Base-by-base conservation (phyloP, 176 grass and related monocot species). In the Raddia guianensis region DNA sequence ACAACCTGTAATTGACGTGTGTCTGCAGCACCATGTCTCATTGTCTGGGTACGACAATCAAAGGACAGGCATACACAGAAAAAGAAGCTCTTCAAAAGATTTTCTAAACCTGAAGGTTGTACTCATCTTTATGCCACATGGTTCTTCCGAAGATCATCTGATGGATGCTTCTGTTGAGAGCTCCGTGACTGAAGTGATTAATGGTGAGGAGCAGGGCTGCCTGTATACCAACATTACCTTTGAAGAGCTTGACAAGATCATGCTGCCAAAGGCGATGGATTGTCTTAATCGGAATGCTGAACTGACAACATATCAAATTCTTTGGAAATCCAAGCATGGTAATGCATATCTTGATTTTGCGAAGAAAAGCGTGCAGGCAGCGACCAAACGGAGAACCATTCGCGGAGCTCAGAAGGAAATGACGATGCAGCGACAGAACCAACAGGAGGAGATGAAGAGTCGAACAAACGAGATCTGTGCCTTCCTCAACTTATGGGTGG, bases 251-350 rank as follows among this genome's bases (percentile, higher is more conserved):
- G 48, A 53, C 37, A 48, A 78, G 15, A 66, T 66, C 6, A 51
- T 78, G 76, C 2, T 66, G 2, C 8, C 76, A 78, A 78, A 51
- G 32, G 76, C 76, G 0, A 11, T 59, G 57, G 65, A 80, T 58
- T 69, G 10, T 13, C 47, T 80, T 21, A 2, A 2, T 4, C 51
- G 59, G n/a, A 80, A 80, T 19, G 18, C 19, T 0, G 42, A 80
- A 70, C 65, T 13, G 0, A 12, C 42, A 16, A 3, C 32, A 5
- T 70, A 80, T 67, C 65, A 70, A 16, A 70, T 80, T 37, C 52
- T 70, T 48, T 70, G 78, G 78, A 80, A 33, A n/a, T 80, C 64
- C 57, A 68, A 16, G 10, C 77, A 80, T 80, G 77, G 64, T 12
- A 18, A 12, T 33, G 51, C 37, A 58, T 46, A 69, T 20, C 27